Conservation (phyloP, 169 alveolate species). For the Eimeria falciformis region DNA sequence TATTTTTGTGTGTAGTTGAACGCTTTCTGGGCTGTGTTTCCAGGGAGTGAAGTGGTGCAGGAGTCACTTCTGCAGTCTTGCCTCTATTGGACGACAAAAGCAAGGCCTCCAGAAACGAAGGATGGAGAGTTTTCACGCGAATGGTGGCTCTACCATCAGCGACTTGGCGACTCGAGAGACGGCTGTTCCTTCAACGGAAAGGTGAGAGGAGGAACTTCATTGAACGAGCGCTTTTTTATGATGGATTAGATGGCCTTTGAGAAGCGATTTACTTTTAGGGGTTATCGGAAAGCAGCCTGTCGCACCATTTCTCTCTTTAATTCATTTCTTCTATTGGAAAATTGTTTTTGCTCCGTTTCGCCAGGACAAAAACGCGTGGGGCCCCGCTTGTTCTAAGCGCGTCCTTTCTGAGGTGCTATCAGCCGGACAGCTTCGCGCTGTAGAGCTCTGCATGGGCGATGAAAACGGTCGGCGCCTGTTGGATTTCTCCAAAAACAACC, state of each 20-base stretch:
- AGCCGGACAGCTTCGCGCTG: conserved; percentile 23
- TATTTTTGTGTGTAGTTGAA: neutral
- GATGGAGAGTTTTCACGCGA: conserved; percentile 61
- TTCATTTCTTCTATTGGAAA: neutral
- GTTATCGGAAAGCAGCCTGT: no score
- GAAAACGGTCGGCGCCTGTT: conserved; percentile 55
- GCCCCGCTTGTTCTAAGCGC: conserved; percentile 71
- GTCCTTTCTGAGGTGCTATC: conserved; percentile 55
- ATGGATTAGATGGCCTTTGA: neutral
- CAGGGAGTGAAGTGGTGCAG: conserved; percentile 66
- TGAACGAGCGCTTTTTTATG: neutral
- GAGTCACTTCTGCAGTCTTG: conserved; percentile 61
- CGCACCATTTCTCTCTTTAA: neutral
- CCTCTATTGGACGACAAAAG: conserved; percentile 22
- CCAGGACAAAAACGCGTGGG: conserved; percentile 70
- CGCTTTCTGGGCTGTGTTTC: neutral
- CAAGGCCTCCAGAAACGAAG: neutral
- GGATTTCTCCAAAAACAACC: conserved; percentile 68
- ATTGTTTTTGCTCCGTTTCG: neutral
- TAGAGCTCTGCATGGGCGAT: conserved; percentile 65
- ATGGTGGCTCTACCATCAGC: conserved; percentile 68
- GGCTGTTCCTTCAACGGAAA: conserved; percentile 64
- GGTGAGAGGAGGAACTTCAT: neutral
- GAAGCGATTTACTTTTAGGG: neutral
- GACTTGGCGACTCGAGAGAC: conserved; percentile 46